Evolutionary conservation across 345 rosid genomes (phyloP), one percentile per base, ranked within the genome.

Genomic region (Populus ilicifolia): DNA sequence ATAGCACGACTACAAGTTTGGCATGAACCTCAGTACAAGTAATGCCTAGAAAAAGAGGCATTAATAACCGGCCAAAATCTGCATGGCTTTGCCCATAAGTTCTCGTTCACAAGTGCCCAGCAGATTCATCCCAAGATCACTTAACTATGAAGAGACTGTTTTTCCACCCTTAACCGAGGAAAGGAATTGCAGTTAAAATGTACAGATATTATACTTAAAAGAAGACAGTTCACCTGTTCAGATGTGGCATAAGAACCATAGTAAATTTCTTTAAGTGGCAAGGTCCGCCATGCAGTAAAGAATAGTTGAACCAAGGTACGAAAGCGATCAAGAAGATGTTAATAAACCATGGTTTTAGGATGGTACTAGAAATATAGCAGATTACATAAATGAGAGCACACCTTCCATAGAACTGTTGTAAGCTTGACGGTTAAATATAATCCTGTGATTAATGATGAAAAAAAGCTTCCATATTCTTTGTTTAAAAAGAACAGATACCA

Each of bases 401-500:
- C 98, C 93, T 92, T 94, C 79, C 88, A 91, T 75, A 92, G 87
- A 21, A 90, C 89, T 18, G 92, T 90, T 72, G 92, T 91, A 67
- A 94, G 89, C 86, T 94, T 94, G 91, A 92, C 89, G 43, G 96
- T 94, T 73, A 94, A 85, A 79, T 92, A 94, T 74, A 92, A 80
- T 67, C 97, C 96, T 3, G 97, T 94, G 75, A 87, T 87, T 77
- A 92, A 76, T 14, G 97, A 94, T 6, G 94, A 92, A 83, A 94
- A 94, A 71, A 94, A 86, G 90, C 91, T 94, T 67, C 97, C 96
- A 67, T 92, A 90, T 56, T 92, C 93, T 83, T 90, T 94, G 88
- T 90, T 91, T 78, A 91, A 83, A 82, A 94, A 94, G 87, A 91
- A 94, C 63, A 94, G 93, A 78, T 92, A 92, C 96, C 96, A 94